phyloP scores from a whole-genome alignment of 169 alveolate genomes.

The Cardiosporidium cionae region DNA sequence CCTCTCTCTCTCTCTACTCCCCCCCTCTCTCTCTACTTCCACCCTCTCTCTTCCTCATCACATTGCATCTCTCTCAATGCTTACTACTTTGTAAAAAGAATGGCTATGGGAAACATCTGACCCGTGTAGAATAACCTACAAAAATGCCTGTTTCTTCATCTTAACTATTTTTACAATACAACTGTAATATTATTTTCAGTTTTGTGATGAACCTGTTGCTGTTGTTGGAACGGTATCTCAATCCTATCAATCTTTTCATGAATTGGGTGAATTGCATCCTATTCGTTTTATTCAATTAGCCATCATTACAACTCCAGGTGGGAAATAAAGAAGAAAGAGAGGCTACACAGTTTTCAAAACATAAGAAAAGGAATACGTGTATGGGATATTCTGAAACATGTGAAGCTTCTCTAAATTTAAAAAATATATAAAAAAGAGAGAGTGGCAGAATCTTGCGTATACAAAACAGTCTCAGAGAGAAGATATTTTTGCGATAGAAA shows the following conservation, averaged over 20 bases:
- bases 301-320: constrained; percentile 3
- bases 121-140: too few species aligned
- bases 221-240: constrained; percentile 1
- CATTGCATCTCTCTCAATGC: too few species aligned
- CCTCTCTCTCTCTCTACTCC: too few species aligned
- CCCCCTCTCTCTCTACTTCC: too few species aligned
- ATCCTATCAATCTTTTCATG: neutral
- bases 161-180: too few species aligned
- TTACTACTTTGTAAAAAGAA: too few species aligned
- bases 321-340: neutral
- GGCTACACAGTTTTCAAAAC: neutral
- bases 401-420: neutral
- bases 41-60: too few species aligned
- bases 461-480: neutral
- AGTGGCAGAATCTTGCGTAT: neutral
- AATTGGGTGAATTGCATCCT: neutral
- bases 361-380: neutral
- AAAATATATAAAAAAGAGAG: neutral
- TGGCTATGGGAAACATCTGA: too few species aligned
- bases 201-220: constrained; percentile 2
- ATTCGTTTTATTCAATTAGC: constrained; percentile 2
- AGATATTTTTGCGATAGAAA: neutral
- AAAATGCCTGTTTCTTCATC: too few species aligned
- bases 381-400: neutral
- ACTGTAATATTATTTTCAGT: neutral